A percentile compares a stretch with the other conserved stretches of the same genome.
Conservation (phyloP, 2,329 filamentous ascomycete genomes). For the Lachnellula hyalina region DNA sequence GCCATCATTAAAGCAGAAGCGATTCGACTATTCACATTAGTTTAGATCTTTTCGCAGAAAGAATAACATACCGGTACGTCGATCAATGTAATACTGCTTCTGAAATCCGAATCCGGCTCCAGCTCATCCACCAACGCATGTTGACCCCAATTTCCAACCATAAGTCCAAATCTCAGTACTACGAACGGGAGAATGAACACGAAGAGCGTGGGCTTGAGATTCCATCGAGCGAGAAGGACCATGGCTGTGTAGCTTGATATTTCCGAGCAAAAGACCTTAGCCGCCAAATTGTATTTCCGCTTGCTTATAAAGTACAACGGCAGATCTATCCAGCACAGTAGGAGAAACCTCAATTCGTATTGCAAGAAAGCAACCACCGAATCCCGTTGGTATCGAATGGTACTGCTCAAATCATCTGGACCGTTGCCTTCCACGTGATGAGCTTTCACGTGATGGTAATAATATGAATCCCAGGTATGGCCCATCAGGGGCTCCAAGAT, state of each 20-base stretch:
- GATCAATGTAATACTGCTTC: conserved; percentile 73
- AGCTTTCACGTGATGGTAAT: conserved; percentile 81
- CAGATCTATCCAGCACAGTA: conserved; percentile 70
- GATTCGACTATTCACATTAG: conserved; percentile 56
- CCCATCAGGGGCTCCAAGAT: conserved; percentile 71
- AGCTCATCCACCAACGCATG: conserved; percentile 73
- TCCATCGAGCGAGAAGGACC: conserved; percentile 45
- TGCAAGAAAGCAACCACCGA: conserved; percentile 59
- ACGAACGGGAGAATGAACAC: conserved; percentile 62
- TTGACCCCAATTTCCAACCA: conserved; percentile 82
- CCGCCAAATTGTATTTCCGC: conserved; percentile 48
- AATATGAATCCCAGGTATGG: conserved; percentile 82
- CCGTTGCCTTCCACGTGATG: conserved; percentile 81
- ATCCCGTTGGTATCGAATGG: conserved; percentile 71
- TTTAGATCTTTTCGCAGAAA: conserved; percentile 12
- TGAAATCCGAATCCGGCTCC: conserved; percentile 71
- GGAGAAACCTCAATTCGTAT: conserved; percentile 69
- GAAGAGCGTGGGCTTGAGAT: conserved; percentile 49
- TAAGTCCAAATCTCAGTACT: conserved; percentile 63
- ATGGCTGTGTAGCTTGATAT: conserved; percentile 52
- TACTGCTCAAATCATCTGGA: conserved; percentile 69
- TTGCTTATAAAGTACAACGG: conserved; percentile 67
- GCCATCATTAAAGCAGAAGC: conserved; percentile 77
- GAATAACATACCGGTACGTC: conserved; percentile 63
- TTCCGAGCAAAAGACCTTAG: conserved; percentile 58